These are phyloP conservation scores for Podila epicladia DNA, from an alignment of 192 early-diverging fungal genomes.

Conservation along the genomic window DNA sequence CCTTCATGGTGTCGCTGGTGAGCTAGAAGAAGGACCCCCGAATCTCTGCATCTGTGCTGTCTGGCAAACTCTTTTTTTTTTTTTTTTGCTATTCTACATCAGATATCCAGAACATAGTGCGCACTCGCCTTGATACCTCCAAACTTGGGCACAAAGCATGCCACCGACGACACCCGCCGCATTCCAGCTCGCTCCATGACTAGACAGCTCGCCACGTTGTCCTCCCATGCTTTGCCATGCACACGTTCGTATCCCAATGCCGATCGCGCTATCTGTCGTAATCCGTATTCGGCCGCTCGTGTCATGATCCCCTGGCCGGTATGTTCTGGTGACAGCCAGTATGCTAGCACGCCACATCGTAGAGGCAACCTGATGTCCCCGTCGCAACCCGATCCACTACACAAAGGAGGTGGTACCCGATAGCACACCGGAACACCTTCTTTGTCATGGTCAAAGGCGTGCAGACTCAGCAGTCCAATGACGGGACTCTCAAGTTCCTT, in stretches of 20 bases:
- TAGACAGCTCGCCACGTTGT: constrained; percentile 2
- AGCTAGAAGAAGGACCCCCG: too few relatives aligned
- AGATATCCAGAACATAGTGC: constrained; percentile 2
- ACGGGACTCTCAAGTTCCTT: not conserved
- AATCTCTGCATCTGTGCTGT: too few relatives aligned
- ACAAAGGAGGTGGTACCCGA: not conserved
- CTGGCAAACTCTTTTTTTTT: too few relatives aligned
- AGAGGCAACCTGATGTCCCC: not conserved
- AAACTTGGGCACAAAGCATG: constrained; percentile 12
- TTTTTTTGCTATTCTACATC: not conserved
- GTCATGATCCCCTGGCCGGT: constrained; percentile 4
- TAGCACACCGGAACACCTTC: not conserved
- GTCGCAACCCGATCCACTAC: not conserved
- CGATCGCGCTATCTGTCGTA: not conserved
- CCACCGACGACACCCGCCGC: not conserved
- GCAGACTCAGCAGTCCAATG: constrained; percentile 26
- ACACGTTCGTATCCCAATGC: constrained; percentile 8
- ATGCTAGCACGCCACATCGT: constrained; percentile 2
- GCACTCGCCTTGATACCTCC: constrained; percentile 3
- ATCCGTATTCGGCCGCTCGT: not conserved
- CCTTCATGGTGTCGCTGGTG: too few relatives aligned
- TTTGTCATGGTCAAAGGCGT: constrained; percentile 15
- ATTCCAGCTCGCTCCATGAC: constrained; percentile 11
- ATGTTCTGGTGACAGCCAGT: constrained; percentile 14
- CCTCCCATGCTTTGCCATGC: constrained; percentile 3